Percentiles rank a stretch among this genome's conserved stretches.
These are phyloP conservation scores for Imleria badia DNA, from an alignment of 768 basidiomycete species.

Conservation along the genomic window DNA sequence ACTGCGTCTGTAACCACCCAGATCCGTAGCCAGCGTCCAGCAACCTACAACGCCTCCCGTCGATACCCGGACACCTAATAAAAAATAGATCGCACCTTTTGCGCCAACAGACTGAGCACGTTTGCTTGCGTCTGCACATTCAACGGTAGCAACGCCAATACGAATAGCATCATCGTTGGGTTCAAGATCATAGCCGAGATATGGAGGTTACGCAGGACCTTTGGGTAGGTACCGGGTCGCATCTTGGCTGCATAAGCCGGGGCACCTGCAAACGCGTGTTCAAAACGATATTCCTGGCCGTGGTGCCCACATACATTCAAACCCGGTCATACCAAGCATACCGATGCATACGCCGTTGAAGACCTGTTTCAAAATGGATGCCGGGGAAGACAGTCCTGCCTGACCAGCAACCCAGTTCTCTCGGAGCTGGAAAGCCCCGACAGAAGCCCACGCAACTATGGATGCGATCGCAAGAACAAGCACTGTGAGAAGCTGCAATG, in stretches of 20 bases:
- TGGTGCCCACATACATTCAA: constrained; percentile 48
- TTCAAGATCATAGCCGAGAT: constrained; percentile 57
- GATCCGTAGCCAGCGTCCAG: constrained; percentile 59
- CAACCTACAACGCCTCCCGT: constrained; percentile 38
- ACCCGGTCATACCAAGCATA: constrained; percentile 71
- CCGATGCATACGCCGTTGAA: constrained; percentile 71
- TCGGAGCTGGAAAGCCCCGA: constrained; percentile 47
- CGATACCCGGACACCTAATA: background rate
- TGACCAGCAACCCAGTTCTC: constrained; percentile 53
- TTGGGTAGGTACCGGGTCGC: constrained; percentile 52
- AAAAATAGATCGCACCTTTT: constrained; percentile 39
- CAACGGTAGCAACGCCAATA: constrained; percentile 59
- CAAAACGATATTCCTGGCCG: background rate
- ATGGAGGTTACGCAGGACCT: constrained; percentile 66
- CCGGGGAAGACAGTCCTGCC: constrained; percentile 27
- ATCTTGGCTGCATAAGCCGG: constrained; percentile 68
- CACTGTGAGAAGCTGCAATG: constrained; percentile 59
- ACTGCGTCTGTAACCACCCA: constrained; percentile 68
- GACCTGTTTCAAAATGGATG: constrained; percentile 42
- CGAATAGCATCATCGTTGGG: constrained; percentile 54
- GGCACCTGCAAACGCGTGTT: constrained; percentile 38
- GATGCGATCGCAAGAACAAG: constrained; percentile 49
- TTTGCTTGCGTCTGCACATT: constrained; percentile 52
- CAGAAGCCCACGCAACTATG: constrained; percentile 48
- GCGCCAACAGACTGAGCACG: constrained; percentile 62